Conservation (phyloP, 345 rosid genomes). For the Eucalyptus sideroxylon region DNA sequence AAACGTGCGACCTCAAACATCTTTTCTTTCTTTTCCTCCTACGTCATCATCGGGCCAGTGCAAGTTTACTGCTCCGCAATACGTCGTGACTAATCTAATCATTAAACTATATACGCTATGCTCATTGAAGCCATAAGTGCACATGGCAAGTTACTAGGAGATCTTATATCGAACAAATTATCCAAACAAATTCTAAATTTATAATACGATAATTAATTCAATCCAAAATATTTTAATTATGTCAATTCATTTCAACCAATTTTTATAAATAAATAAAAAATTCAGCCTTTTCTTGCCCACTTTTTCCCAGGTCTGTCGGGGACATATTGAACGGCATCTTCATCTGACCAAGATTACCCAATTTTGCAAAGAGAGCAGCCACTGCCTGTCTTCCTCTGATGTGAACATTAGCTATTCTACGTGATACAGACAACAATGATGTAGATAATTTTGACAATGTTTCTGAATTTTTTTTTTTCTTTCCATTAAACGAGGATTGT, state of each 20-base stretch:
- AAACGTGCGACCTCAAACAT: not conserved
- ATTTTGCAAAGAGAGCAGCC: too few relatives aligned
- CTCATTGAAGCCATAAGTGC: not conserved
- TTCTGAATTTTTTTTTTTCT: not conserved
- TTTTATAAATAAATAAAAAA: too few relatives aligned
- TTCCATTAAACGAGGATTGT: accelerated
- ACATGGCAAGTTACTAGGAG: not conserved
- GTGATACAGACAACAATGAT: accelerated
- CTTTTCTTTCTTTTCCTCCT: not conserved
- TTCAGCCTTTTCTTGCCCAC: too few relatives aligned
- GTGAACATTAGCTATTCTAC: accelerated
- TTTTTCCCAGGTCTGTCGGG: too few relatives aligned
- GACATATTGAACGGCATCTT: too few relatives aligned
- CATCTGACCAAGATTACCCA: too few relatives aligned
- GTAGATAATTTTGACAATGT: not conserved
- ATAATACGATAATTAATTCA: accelerated
- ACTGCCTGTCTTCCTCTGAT: too few relatives aligned
- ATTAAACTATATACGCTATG: not conserved
- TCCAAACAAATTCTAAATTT: not conserved
- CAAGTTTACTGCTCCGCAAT: not conserved
- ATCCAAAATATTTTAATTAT: accelerated
- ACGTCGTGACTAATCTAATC: not conserved
- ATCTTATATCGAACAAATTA: not conserved
- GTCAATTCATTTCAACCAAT: accelerated
- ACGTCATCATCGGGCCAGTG: not conserved